phyloP scores from a whole-genome alignment of 2,329 filamentous ascomycete species.

The Cordyceps militaris region DNA sequence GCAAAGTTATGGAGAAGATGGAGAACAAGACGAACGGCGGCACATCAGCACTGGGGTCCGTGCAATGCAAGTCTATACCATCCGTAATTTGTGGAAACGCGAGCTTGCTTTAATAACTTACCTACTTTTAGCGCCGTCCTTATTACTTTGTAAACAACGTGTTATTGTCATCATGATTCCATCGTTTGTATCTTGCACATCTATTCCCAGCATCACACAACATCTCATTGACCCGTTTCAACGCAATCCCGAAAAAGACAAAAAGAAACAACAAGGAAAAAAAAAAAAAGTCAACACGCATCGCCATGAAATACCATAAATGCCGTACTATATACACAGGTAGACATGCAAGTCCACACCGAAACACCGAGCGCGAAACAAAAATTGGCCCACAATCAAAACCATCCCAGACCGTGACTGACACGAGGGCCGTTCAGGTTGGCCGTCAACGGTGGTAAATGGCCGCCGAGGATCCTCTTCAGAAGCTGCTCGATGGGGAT shows the following conservation, averaged over 20 bases:
- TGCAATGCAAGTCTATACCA: too few relatives aligned
- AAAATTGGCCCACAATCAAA: background rate
- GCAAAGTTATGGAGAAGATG: too few relatives aligned
- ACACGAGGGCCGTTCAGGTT: background rate
- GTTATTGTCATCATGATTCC: too few relatives aligned
- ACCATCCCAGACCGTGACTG: constrained; percentile 8
- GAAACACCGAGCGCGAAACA: background rate
- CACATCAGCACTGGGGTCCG: too few relatives aligned
- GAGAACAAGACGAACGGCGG: too few relatives aligned
- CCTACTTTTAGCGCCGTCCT: too few relatives aligned
- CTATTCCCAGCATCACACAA: background rate
- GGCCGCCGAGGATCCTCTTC: background rate
- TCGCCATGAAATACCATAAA: background rate
- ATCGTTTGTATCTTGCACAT: background rate
- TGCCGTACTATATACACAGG: background rate
- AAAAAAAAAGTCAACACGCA: background rate
- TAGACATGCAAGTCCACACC: background rate
- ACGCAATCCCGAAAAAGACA: background rate
- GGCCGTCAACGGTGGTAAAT: background rate
- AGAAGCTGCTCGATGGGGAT: constrained; percentile 7
- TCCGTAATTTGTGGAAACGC: too few relatives aligned
- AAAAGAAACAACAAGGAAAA: background rate
- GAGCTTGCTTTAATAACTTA: too few relatives aligned
- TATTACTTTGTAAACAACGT: too few relatives aligned
- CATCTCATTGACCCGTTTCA: background rate